Base-by-base conservation (phyloP, 495 filamentous ascomycete species). In the Penicillium angulare region DNA sequence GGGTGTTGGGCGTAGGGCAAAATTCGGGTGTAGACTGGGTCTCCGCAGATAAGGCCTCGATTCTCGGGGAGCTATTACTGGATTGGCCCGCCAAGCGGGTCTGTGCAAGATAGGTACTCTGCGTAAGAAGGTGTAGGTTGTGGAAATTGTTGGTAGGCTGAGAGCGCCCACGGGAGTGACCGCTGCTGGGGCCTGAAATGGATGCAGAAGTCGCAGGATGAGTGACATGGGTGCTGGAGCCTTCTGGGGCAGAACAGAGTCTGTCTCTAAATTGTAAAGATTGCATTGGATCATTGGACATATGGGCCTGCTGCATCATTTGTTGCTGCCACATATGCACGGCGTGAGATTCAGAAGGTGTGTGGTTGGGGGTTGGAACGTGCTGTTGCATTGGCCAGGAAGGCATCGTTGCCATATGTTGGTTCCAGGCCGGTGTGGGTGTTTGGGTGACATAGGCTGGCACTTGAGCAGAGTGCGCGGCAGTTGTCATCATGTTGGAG, bases 181-280 rank as follows among this genome's bases (percentile, higher is more conserved):
- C 60, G 34, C 49, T n/a, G n/a, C n/a, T 50, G 31, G 59, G 57
- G 18, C 56, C 60, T 1, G 64, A 53, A 4, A 59, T 56, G 27
- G 61, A 65, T 0, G 47, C 52, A 15, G 33, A 33, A 18, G 31
- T 47, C 1, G 45, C 16, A 15, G 26, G 16, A 7, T 63, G 56
- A 34, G 66, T 64, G 16, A 71, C 38, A n/a, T n/a, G 9, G 69
- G 64, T 13, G 72, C 50, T n/a, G n/a, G n/a, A n/a, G n/a, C n/a
- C n/a, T 22, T 72, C 67, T 0, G 72, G 72, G 1, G 72, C 72
- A 13, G 72, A 73, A 7, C 61, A 66, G 27, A 75, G 47, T 7
- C 71, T 69, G 22, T 75, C 66, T 45, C 71, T 52, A 60, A 70
- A 75, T 22, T 68, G 71, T 16, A 61, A 65, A 39, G 63, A 63